Conservation (phyloP, 345 rosid genomes). For the Citrus unshiu region DNA sequence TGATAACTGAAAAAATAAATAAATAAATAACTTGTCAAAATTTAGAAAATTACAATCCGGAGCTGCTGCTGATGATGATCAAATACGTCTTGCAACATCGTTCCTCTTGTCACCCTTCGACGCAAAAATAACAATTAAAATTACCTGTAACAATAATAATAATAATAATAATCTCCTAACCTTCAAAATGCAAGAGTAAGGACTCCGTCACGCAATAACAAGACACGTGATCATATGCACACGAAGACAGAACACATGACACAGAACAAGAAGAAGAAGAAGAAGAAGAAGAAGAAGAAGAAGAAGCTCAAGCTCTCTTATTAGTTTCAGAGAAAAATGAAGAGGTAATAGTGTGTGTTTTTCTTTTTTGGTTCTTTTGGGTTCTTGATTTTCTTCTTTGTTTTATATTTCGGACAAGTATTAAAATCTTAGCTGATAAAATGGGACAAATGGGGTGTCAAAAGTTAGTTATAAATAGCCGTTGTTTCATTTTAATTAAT, state of each 20-base stretch:
- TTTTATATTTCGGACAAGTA: constrained; percentile 4
- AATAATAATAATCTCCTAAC: too few relatives aligned
- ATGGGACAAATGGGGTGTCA: constrained; percentile 38
- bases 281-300: background rate
- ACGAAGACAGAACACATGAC: background rate
- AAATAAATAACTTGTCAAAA: background rate
- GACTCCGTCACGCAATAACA: background rate
- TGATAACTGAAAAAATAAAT: background rate
- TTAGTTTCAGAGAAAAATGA: background rate
- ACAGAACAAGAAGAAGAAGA: background rate
- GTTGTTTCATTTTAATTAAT: background rate
- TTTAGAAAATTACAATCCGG: constrained; percentile 25
- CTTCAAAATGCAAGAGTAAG: background rate
- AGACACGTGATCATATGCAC: background rate
- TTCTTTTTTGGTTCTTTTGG: too few relatives aligned
- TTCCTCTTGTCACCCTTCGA: background rate
- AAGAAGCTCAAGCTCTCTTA: background rate
- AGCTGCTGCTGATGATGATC: constrained; percentile 37
- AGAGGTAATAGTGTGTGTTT: background rate
- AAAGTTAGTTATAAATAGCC: constrained; percentile 25
- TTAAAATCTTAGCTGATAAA: constrained; percentile 20
- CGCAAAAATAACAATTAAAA: background rate
- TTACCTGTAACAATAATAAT: background rate
- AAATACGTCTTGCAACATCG: constrained; percentile 46
- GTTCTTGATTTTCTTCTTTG: background rate